These are phyloP conservation scores for Mariannaea sp. DNA, from an alignment of 2,329 filamentous ascomycete species.

Conservation along the genomic window DNA sequence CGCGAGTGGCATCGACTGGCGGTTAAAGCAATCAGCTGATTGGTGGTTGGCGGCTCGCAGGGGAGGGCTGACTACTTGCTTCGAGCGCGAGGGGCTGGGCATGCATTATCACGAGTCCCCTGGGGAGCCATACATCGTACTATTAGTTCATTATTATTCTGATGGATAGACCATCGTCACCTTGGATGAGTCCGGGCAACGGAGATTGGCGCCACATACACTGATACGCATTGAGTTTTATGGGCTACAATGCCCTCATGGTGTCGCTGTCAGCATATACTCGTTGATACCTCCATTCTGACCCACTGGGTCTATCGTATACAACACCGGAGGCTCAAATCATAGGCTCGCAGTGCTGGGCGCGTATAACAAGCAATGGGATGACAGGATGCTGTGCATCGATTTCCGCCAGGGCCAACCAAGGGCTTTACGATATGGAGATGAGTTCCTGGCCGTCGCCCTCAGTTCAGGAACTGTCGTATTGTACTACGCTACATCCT, in stretches of 20 bases:
- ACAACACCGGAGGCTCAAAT: slow-evolving; percentile 17
- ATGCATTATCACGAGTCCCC: too few relatives aligned
- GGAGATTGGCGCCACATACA: too few relatives aligned
- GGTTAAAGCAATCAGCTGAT: slow-evolving; percentile 15
- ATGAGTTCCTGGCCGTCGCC: slow-evolving; percentile 37
- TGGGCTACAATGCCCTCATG: slow-evolving; percentile 35
- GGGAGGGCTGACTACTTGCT: not conserved
- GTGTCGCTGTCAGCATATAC: slow-evolving; percentile 39
- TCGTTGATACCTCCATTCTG: slow-evolving; percentile 41
- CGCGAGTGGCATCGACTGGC: slow-evolving; percentile 2
- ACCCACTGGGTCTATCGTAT: slow-evolving; percentile 36
- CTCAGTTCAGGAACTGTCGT: slow-evolving; percentile 30
- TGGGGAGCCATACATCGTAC: too few relatives aligned
- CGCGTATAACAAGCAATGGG: slow-evolving; percentile 34
- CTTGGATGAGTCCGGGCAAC: too few relatives aligned
- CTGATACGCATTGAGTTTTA: too few relatives aligned
- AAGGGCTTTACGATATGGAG: slow-evolving; percentile 35
- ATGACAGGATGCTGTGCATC: slow-evolving; percentile 40
- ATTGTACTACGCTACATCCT: slow-evolving; percentile 36
- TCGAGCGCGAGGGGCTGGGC: too few relatives aligned
- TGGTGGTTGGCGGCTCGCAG: slow-evolving; percentile 4
- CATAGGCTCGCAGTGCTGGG: slow-evolving; percentile 34
- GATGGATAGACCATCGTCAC: too few relatives aligned
- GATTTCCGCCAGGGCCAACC: slow-evolving; percentile 34
- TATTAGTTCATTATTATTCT: too few relatives aligned